Evolutionary conservation across 306 rosid genomes (phyloP).

Genomic region (Parietaria judaica): DNA sequence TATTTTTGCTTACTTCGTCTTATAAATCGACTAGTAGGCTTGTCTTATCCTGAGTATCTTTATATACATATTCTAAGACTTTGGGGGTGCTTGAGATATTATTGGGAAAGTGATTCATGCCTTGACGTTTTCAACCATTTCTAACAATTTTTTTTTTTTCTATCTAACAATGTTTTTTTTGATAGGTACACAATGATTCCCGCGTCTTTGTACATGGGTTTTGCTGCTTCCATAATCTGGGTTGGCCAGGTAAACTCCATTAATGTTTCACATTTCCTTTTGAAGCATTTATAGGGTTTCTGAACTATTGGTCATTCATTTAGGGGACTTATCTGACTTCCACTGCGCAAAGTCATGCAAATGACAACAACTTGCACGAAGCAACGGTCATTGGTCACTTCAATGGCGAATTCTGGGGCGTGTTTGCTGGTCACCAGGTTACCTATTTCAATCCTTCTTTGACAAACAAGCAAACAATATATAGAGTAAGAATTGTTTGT

Average conservation of each 20-base stretch:
- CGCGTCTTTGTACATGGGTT: constrained; percentile 80
- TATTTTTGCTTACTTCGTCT: too few species aligned
- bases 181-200: constrained; percentile 94
- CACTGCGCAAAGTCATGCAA: constrained; percentile 70
- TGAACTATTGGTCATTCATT: constrained; percentile 11
- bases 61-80: too few species aligned
- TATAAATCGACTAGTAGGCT: too few species aligned
- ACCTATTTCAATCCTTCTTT: not conserved
- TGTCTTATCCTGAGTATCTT: too few species aligned
- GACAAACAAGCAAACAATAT: not conserved
- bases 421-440: constrained; percentile 83
- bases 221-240: constrained; percentile 96
- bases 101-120: not conserved
- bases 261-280: constrained; percentile 15
- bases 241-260: constrained; percentile 71
- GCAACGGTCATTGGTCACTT: constrained; percentile 82
- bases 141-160: constrained; percentile 1
- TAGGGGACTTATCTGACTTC: constrained; percentile 95
- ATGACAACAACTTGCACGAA: constrained; percentile 50
- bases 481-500: too few species aligned
- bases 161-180: constrained; percentile 2
- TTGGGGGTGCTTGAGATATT: too few species aligned
- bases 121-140: constrained; percentile 7
- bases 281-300: constrained; percentile 1
- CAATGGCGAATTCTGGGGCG: constrained; percentile 91